Evolutionary conservation across 768 basidiomycete genomes (phyloP).

Genomic region (Dacryopinax primogenitus): DNA sequence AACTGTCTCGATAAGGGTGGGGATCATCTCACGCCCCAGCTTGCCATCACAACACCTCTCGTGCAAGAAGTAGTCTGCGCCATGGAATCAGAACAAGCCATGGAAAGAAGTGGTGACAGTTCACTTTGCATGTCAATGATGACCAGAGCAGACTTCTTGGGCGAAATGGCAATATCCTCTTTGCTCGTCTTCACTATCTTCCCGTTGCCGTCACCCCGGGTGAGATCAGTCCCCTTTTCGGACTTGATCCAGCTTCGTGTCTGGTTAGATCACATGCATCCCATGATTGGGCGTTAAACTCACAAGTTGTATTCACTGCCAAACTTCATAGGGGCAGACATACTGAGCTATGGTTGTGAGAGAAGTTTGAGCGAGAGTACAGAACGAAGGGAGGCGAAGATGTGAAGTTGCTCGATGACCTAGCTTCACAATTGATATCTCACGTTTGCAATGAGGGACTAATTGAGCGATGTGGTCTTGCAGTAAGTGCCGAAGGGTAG

Average conservation of each 20-base stretch:
- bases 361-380: no score
- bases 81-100: neutral
- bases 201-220: neutral
- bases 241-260: neutral
- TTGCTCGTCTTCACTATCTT: neutral
- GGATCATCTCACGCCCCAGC: slow-evolving; percentile 45
- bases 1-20: slow-evolving; percentile 40
- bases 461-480: no score
- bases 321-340: slow-evolving; percentile 1
- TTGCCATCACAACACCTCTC: slow-evolving; percentile 44
- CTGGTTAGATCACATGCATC: neutral
- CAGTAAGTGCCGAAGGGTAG: no score
- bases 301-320: slow-evolving; percentile 3
- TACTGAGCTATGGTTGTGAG: neutral
- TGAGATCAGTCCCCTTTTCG: neutral
- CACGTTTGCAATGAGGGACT: no score
- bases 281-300: neutral
- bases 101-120: slow-evolving; percentile 26
- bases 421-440: no score
- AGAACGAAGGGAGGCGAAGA: no score
- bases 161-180: slow-evolving; percentile 33
- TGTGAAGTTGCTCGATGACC: no score
- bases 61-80: slow-evolving; percentile 48
- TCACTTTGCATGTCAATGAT: slow-evolving; percentile 25
- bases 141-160: slow-evolving; percentile 1